A percentile compares a stretch with the other conserved stretches of the same genome.
These are phyloP conservation scores for Apiosordaria backusii DNA, from an alignment of 495 filamentous ascomycete genomes.

Conservation along the genomic window DNA sequence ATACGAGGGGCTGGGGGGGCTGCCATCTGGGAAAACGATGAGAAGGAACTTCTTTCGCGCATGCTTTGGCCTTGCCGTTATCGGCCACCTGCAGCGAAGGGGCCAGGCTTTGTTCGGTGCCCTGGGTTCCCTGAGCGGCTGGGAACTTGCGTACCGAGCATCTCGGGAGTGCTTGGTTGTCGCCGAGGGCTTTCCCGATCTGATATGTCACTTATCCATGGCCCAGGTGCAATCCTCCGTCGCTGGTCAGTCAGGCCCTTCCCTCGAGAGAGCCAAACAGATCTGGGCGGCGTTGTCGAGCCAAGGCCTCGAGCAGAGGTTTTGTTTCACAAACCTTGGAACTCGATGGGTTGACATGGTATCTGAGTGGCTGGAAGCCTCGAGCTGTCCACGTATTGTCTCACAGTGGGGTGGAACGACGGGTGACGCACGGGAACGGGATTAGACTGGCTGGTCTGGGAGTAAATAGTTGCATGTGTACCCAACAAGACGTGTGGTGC, in stretches of 20 bases:
- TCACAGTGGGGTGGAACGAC: background rate
- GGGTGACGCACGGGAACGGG: too few species aligned
- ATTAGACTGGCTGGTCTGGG: too few species aligned
- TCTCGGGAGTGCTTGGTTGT: background rate
- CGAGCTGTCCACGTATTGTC: background rate
- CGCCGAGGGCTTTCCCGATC: background rate
- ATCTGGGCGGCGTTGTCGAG: background rate
- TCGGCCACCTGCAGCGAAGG: background rate
- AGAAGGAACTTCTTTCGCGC: slow-evolving; percentile 2
- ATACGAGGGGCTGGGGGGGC: background rate
- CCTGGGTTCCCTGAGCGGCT: background rate
- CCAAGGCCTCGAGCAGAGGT: background rate
- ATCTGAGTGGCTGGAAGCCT: background rate
- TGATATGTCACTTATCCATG: background rate
- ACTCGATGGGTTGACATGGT: background rate
- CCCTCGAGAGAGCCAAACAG: background rate
- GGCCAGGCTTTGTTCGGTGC: background rate
- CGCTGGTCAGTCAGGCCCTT: background rate
- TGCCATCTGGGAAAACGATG: background rate
- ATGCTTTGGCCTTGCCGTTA: background rate
- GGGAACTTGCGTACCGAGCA: background rate
- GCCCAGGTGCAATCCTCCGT: background rate
- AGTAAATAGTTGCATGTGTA: too few species aligned
- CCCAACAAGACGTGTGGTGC: too few species aligned
- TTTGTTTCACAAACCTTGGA: background rate